A percentile compares a stretch with the other conserved stretches of the same genome.
These are phyloP conservation scores for bread wheat (Triticum aestivum) DNA, from an alignment of 176 grass and related monocot genomes.

Conservation along the genomic window DNA sequence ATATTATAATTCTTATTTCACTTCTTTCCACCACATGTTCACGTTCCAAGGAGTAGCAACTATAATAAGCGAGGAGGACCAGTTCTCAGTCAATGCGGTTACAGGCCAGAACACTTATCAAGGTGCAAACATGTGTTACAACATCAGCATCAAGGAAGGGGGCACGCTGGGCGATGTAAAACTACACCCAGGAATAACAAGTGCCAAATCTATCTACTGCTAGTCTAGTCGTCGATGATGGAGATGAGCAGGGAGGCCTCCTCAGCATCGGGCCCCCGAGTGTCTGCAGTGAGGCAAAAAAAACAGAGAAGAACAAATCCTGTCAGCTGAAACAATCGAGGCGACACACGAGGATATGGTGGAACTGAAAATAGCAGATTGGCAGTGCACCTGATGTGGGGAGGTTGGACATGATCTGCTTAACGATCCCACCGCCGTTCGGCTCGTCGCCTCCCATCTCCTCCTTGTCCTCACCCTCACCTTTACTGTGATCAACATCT, in stretches of 20 bases:
- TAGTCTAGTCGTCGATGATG: slow-evolving; percentile 60
- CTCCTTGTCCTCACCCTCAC: not conserved
- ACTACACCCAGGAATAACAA: not conserved
- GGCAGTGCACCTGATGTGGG: slow-evolving; percentile 18
- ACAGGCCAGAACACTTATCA: slow-evolving; percentile 8
- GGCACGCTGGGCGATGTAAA: not conserved
- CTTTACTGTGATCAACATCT: not conserved
- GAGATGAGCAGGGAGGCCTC: slow-evolving; percentile 64
- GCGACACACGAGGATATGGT: not conserved
- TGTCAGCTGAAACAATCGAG: not conserved
- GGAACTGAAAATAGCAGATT: not conserved
- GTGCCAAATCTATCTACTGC: not conserved
- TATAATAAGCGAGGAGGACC: not conserved
- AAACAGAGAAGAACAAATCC: not conserved
- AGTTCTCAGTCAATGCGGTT: not conserved
- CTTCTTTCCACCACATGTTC: no score
- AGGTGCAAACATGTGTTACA: slow-evolving; percentile 10
- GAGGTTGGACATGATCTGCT: slow-evolving; percentile 38
- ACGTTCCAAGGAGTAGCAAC: not conserved
- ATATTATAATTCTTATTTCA: no score
- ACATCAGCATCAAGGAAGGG: not conserved
- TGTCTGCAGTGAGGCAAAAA: slow-evolving; percentile 25
- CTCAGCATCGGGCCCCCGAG: slow-evolving; percentile 29
- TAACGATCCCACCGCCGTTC: slow-evolving; percentile 24
- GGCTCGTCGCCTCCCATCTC: not conserved